Conservation (phyloP, 768 basidiomycete genomes). For the Naganishia vaughanmartiniae region DNA sequence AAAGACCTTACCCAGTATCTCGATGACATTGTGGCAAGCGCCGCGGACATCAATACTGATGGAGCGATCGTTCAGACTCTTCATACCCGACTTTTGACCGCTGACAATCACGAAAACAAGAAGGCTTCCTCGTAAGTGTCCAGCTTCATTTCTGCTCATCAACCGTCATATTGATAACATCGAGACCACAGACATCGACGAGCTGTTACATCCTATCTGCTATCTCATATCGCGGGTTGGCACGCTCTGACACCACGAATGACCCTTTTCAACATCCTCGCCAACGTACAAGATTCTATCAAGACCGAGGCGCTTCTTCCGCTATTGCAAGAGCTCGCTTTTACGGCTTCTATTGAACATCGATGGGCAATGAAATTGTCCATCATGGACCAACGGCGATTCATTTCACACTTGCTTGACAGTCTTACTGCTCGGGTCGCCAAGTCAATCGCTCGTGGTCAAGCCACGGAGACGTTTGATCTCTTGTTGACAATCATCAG, state of each 20-base stretch:
- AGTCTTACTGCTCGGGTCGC: constrained; percentile 7
- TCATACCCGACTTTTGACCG: constrained; percentile 61
- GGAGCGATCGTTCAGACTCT: constrained; percentile 60
- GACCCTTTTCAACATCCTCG: constrained; percentile 58
- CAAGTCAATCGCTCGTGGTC: constrained; percentile 17
- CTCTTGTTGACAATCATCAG: constrained; percentile 1
- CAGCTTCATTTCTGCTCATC: not conserved
- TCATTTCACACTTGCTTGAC: constrained; percentile 2
- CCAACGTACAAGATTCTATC: constrained; percentile 57
- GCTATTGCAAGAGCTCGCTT: constrained; percentile 7
- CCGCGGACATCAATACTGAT: constrained; percentile 48
- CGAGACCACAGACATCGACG: constrained; percentile 55
- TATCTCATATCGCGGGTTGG: constrained; percentile 73
- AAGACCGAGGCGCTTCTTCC: constrained; percentile 54
- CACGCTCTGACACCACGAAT: constrained; percentile 57
- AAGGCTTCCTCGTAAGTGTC: constrained; percentile 51
- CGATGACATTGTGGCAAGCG: constrained; percentile 53
- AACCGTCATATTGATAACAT: not conserved
- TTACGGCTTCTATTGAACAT: not conserved
- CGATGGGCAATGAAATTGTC: constrained; percentile 2
- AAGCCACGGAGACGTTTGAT: constrained; percentile 13
- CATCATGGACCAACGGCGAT: not conserved
- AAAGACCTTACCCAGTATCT: constrained; percentile 56
- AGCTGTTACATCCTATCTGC: constrained; percentile 70
- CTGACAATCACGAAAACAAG: constrained; percentile 59